A percentile compares a stretch with the other conserved stretches of the same genome.
phyloP scores from a whole-genome alignment of 257 asterid species.

The Orobanche coerulescens region DNA sequence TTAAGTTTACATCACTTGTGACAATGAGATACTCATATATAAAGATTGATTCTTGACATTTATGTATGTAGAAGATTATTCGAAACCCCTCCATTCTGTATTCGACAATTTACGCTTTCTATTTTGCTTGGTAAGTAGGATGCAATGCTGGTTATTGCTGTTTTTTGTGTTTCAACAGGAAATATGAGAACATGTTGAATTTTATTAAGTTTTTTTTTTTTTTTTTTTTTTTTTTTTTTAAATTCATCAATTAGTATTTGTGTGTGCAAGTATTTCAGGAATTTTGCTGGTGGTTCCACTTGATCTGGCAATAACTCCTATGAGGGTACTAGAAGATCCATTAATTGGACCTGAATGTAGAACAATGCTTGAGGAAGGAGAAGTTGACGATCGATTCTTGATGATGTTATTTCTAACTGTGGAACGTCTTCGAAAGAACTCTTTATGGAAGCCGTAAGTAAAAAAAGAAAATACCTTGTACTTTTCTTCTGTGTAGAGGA shows the following conservation, averaged over 20 bases:
- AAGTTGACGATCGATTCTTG: constrained; percentile 80
- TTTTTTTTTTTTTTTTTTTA: background rate
- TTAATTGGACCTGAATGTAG: constrained; percentile 75
- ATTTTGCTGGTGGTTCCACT: constrained; percentile 71
- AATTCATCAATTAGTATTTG: background rate
- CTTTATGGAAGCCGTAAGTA: constrained; percentile 89
- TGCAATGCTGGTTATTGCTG: too few species aligned
- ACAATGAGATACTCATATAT: background rate
- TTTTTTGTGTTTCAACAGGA: too few species aligned
- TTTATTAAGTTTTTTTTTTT: too few species aligned
- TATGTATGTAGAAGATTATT: background rate
- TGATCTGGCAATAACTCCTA: constrained; percentile 84
- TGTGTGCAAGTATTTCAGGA: constrained; percentile 28
- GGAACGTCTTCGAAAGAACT: constrained; percentile 67
- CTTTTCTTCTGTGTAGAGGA: constrained; percentile 1
- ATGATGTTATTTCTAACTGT: constrained; percentile 71
- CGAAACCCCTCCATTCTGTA: background rate
- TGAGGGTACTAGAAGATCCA: constrained; percentile 88
- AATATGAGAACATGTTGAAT: too few species aligned
- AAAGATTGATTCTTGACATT: background rate
- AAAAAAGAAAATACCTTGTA: background rate
- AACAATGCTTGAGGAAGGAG: constrained; percentile 69
- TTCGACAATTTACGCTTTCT: background rate
- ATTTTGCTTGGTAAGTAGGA: background rate
- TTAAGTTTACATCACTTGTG: background rate